Percentiles rank a stretch among this genome's conserved stretches.
These are phyloP conservation scores for Apiospora koreana DNA, from an alignment of 2,329 filamentous ascomycete genomes.

Conservation along the genomic window DNA sequence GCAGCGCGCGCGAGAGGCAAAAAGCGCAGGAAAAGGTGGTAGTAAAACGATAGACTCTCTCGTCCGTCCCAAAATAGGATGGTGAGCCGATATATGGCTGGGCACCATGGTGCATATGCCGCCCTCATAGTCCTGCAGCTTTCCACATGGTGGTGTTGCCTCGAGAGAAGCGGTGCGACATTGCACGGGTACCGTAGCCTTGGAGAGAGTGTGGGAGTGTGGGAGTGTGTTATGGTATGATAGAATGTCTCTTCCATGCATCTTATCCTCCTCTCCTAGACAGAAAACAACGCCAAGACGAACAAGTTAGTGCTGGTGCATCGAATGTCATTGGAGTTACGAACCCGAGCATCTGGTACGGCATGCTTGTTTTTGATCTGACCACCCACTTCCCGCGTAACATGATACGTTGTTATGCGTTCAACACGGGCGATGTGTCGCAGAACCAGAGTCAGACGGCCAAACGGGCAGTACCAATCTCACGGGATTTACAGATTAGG, in stretches of 20 bases:
- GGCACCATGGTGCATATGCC: not conserved
- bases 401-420: not conserved
- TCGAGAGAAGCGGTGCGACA: not conserved
- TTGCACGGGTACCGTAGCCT: not conserved
- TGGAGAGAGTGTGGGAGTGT: not conserved
- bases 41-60: not conserved
- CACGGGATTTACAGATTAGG: not conserved
- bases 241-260: constrained; percentile 1
- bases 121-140: not conserved
- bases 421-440: not conserved
- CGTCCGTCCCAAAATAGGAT: not conserved
- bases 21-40: not conserved
- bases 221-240: not conserved
- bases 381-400: not conserved
- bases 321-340: not conserved
- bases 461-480: constrained; percentile 1
- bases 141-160: not conserved
- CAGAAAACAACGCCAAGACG: not conserved
- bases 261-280: not conserved
- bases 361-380: constrained; percentile 2
- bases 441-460: not conserved
- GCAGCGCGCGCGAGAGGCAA: not conserved
- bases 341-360: constrained; percentile 1
- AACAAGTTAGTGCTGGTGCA: not conserved
- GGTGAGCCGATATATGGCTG: not conserved